phyloP scores from a whole-genome alignment of 345 rosid genomes.

The Euphorbia tirucalli region DNA sequence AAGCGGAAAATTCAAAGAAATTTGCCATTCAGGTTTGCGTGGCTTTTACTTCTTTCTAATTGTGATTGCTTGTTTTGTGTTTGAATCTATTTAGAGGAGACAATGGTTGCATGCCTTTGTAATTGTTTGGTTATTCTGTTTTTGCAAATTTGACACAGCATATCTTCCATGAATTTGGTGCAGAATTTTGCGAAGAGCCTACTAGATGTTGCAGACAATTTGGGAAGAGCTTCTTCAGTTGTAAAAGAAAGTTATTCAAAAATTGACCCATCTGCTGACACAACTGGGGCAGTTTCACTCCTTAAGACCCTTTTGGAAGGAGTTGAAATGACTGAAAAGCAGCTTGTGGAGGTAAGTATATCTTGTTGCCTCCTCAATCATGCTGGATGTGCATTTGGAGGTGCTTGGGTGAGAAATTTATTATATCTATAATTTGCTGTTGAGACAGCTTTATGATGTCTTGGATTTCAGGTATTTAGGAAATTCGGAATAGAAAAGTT shows the following conservation, averaged over 20 bases:
- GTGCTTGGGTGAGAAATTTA: not conserved
- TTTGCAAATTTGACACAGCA: slow-evolving; percentile 1
- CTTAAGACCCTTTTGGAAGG: slow-evolving; percentile 83
- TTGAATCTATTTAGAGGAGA: not conserved
- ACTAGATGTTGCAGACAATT: slow-evolving; percentile 88
- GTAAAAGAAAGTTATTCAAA: slow-evolving; percentile 73
- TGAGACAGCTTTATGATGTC: slow-evolving; percentile 9
- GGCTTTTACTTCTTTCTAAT: not conserved
- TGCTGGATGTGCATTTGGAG: not conserved
- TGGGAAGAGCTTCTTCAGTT: slow-evolving; percentile 86
- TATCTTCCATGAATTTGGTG: slow-evolving; percentile 12
- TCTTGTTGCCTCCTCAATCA: not conserved
- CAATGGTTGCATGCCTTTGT: slow-evolving; percentile 6
- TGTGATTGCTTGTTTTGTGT: slow-evolving; percentile 5
- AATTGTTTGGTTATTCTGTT: not conserved
- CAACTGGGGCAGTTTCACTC: slow-evolving; percentile 59
- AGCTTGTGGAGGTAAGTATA: slow-evolving; percentile 61
- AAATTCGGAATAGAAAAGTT: slow-evolving; percentile 71
- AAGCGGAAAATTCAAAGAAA: slow-evolving; percentile 84
- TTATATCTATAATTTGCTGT: not conserved
- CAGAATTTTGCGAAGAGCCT: slow-evolving; percentile 84
- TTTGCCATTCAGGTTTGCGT: slow-evolving; percentile 75
- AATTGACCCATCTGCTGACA: slow-evolving; percentile 57
- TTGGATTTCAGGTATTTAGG: slow-evolving; percentile 56
- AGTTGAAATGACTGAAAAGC: slow-evolving; percentile 98